A percentile compares a stretch with the other conserved stretches of the same genome.
Evolutionary conservation across 2,329 filamentous ascomycete genomes (phyloP).

Genomic region (Phoma sp.): DNA sequence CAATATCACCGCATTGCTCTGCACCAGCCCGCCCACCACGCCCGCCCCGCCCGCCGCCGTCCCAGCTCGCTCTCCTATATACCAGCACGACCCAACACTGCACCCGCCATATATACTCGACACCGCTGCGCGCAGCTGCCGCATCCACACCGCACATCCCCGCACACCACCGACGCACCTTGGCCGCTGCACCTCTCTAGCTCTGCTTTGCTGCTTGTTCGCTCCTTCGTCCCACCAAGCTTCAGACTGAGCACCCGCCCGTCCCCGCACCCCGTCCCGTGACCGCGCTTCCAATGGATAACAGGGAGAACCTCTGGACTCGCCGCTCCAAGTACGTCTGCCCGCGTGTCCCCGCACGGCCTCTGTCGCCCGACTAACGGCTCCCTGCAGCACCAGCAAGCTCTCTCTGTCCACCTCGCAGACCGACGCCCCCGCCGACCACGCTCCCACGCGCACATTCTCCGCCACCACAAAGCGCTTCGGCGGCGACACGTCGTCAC

Average conservation of each 20-base stretch:
- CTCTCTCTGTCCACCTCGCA: conserved; percentile 84
- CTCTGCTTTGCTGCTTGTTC: conserved; percentile 43
- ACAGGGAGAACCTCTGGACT: conserved; percentile 69
- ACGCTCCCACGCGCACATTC: conserved; percentile 67
- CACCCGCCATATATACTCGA: conserved; percentile 8
- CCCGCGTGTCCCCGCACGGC: conserved; percentile 26
- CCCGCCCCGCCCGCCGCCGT: conserved; percentile 14
- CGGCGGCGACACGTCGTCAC: conserved; percentile 74
- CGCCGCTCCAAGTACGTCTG: conserved; percentile 79
- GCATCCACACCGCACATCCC: conserved; percentile 15
- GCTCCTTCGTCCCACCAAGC: conserved; percentile 47
- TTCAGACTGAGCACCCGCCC: conserved; percentile 27
- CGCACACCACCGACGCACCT: conserved; percentile 20
- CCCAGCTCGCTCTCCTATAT: conserved; percentile 6
- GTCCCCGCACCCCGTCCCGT: conserved; percentile 15
- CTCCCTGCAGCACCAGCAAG: conserved; percentile 74
- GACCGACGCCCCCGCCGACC: conserved; percentile 59
- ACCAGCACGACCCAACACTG: conserved; percentile 5
- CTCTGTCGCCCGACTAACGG: conserved; percentile 34
- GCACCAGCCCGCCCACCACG: conserved; percentile 28
- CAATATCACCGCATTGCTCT: conserved; percentile 25
- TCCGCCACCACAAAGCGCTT: conserved; percentile 76
- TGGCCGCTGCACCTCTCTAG: conserved; percentile 18
- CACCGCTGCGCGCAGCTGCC: neutral
- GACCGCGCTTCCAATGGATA: conserved; percentile 48